Percentiles rank a stretch among this genome's conserved stretches.
Conservation (phyloP, 805 yeast genomes). For the Cyberlindnera sargentensis region DNA sequence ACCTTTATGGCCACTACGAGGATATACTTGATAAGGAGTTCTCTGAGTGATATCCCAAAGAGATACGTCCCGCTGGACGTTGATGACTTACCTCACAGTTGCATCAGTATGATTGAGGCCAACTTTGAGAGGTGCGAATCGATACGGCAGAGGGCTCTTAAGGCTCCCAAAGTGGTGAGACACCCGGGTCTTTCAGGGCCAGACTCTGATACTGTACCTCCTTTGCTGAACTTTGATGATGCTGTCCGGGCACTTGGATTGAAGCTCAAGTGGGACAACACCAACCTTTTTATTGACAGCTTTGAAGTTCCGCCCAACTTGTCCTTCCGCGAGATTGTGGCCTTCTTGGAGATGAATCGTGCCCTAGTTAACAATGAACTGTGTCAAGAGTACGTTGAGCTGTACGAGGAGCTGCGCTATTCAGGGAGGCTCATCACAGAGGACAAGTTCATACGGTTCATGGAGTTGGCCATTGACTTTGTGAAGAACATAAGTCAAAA, state of each 20-base stretch:
- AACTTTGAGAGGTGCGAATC: conserved; percentile 37
- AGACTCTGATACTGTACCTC: conserved; percentile 28
- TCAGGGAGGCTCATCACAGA: conserved; percentile 55
- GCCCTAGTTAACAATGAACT: conserved; percentile 14
- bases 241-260: conserved; percentile 55
- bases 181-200: conserved; percentile 51
- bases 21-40: conserved; percentile 46
- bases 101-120: conserved; percentile 32
- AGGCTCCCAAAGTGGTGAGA: conserved; percentile 35
- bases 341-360: conserved; percentile 25
- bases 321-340: conserved; percentile 36
- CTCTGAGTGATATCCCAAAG: conserved; percentile 72
- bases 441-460: conserved; percentile 51
- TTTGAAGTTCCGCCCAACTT: conserved; percentile 30
- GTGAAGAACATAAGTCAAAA: conserved; percentile 18
- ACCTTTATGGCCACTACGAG: conserved; percentile 51
- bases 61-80: conserved; percentile 61
- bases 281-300: conserved; percentile 28
- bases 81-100: conserved; percentile 49
- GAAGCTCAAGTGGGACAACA: conserved; percentile 43
- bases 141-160: conserved; percentile 30
- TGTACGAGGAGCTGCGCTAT: conserved; percentile 65
- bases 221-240: conserved; percentile 40
- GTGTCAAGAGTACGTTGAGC: conserved; percentile 32
- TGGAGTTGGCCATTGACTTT: conserved; percentile 36